phyloP scores from a whole-genome alignment of 441 rosid species.

The Populus hybrid region DNA sequence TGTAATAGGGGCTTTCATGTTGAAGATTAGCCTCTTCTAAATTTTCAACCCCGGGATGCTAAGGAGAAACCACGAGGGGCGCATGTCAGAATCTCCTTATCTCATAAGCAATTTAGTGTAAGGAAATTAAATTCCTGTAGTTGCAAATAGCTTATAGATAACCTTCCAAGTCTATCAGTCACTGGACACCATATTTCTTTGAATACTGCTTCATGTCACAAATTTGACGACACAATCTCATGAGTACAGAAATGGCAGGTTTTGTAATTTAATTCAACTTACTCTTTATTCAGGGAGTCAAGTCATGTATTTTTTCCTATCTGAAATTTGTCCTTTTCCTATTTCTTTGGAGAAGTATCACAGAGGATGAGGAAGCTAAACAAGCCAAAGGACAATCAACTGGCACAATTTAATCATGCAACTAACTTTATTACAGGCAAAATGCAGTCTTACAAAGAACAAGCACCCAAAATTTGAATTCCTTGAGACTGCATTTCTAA shows the following conservation, averaged over 20 bases:
- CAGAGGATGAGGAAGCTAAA: background rate
- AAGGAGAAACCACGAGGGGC: slow-evolving; percentile 2
- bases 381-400: background rate
- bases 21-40: slow-evolving; percentile 35
- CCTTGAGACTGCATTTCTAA: background rate
- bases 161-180: background rate
- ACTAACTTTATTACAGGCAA: background rate
- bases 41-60: slow-evolving; percentile 23
- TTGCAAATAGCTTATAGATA: background rate
- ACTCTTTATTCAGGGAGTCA: background rate
- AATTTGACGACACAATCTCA: background rate
- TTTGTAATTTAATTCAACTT: too few species aligned
- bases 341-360: background rate
- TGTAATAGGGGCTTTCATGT: slow-evolving; percentile 20
- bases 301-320: background rate
- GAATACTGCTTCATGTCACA: background rate
- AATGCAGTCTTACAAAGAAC: background rate
- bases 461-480: background rate
- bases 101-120: slow-evolving; percentile 2
- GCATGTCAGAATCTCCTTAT: slow-evolving; percentile 4
- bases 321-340: background rate
- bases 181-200: background rate
- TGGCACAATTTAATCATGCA: background rate
- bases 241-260: background rate
- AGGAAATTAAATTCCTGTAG: slow-evolving; percentile 1